Evolutionary conservation across 106 monocot genomes (phyloP).

Genomic region (Allium fistulosum): DNA sequence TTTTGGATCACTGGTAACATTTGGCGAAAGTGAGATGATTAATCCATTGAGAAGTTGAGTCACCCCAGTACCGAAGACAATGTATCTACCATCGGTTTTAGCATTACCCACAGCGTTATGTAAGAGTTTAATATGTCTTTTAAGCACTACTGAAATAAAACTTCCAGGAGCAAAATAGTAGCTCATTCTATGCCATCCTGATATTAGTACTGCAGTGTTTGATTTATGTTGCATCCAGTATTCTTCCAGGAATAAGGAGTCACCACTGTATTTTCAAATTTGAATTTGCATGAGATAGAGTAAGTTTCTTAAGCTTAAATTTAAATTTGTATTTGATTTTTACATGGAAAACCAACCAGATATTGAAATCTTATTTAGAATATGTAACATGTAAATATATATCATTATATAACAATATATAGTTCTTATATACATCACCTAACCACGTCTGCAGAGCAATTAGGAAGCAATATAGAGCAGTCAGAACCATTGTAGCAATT

Average conservation of each 20-base stretch:
- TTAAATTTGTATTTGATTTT: no score
- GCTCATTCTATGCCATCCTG: background rate
- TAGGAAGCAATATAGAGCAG: background rate
- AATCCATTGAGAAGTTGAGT: conserved; percentile 64
- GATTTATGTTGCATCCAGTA: no score
- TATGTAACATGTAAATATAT: no score
- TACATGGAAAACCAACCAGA: no score
- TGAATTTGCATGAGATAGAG: no score
- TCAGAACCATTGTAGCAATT: background rate
- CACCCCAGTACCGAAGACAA: conserved; percentile 59
- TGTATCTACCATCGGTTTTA: conserved; percentile 30
- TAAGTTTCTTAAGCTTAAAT: no score
- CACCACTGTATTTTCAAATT: conserved; percentile 32
- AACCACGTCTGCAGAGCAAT: background rate
- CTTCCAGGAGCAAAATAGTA: conserved; percentile 20
- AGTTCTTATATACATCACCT: background rate
- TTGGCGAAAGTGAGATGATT: conserved; percentile 52
- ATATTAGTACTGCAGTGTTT: no score
- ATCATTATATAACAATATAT: no score
- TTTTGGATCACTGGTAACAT: background rate
- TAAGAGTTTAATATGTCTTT: conserved; percentile 50
- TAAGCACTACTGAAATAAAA: conserved; percentile 45
- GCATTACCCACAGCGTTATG: conserved; percentile 18
- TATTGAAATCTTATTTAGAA: no score
- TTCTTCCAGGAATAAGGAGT: conserved; percentile 45